Evolutionary conservation across 176 grass and related monocot genomes (phyloP).

Genomic region (Elaeis guineensis): DNA sequence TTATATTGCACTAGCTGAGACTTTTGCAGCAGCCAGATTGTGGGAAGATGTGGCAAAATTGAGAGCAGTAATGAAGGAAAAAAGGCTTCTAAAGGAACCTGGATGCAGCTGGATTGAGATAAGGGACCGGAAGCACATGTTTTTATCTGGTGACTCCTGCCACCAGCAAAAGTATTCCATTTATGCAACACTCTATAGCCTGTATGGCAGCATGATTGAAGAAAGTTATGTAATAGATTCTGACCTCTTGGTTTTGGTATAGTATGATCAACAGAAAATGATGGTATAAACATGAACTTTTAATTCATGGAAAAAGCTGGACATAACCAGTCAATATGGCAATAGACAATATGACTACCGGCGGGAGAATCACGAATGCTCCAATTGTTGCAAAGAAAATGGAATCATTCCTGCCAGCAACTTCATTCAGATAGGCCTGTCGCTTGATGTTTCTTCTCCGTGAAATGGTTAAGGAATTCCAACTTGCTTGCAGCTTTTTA

Average conservation of each 20-base stretch:
- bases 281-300: too few relatives aligned
- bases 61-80: constrained; percentile 14
- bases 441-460: constrained; percentile 89
- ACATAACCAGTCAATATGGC: constrained; percentile 76
- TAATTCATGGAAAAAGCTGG: constrained; percentile 66
- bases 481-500: constrained; percentile 63
- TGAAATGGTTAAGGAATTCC: constrained; percentile 51
- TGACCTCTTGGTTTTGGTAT: too few relatives aligned
- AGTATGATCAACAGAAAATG: too few relatives aligned
- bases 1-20: constrained; percentile 19
- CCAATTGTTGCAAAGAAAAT: constrained; percentile 75
- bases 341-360: constrained; percentile 57
- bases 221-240: not conserved
- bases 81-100: constrained; percentile 19
- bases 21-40: constrained; percentile 14
- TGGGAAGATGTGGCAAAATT: constrained; percentile 19
- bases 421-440: constrained; percentile 74
- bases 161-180: constrained; percentile 6
- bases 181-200: constrained; percentile 6
- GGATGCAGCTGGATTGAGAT: constrained; percentile 21
- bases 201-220: constrained; percentile 19
- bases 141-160: constrained; percentile 14
- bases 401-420: constrained; percentile 58
- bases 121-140: constrained; percentile 8
- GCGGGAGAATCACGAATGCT: constrained; percentile 70